phyloP scores from a whole-genome alignment of 352 stramenopile genomes.

The Globisporangium orthogonon region DNA sequence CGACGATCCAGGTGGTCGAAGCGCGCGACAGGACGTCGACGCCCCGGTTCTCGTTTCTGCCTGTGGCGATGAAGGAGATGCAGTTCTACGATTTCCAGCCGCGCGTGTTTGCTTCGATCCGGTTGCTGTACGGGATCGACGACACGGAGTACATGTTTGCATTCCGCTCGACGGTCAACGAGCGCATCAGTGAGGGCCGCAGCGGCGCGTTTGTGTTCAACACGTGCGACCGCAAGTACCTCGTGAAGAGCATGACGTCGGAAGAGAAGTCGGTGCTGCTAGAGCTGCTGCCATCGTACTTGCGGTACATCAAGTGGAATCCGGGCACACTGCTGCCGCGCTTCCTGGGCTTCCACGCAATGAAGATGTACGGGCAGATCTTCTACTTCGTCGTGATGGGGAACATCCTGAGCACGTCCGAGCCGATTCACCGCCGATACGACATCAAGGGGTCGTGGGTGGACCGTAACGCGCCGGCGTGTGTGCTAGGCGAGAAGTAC shows the following conservation, averaged over 20 bases:
- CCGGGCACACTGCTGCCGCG: slow-evolving; percentile 81
- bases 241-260: slow-evolving; percentile 87
- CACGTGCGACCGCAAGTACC: slow-evolving; percentile 82
- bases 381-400: slow-evolving; percentile 92
- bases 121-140: slow-evolving; percentile 54
- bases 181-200: slow-evolving; percentile 85
- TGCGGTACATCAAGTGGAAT: slow-evolving; percentile 87
- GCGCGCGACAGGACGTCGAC: slow-evolving; percentile 32
- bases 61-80: slow-evolving; percentile 72
- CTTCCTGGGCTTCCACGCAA: slow-evolving; percentile 87
- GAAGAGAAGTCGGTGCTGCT: slow-evolving; percentile 79
- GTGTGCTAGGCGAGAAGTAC: slow-evolving; percentile 69
- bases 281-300: slow-evolving; percentile 73
- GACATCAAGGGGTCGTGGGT: slow-evolving; percentile 91
- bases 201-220: slow-evolving; percentile 90
- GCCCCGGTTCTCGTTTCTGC: slow-evolving; percentile 56
- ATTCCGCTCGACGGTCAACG: slow-evolving; percentile 82
- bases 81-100: slow-evolving; percentile 87
- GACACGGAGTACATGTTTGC: slow-evolving; percentile 75
- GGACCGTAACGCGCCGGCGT: slow-evolving; percentile 75
- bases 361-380: slow-evolving; percentile 90
- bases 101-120: slow-evolving; percentile 72
- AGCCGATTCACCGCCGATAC: slow-evolving; percentile 85
- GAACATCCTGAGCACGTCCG: slow-evolving; percentile 82
- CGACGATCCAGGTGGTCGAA: slow-evolving; percentile 58